phyloP scores from a whole-genome alignment of 768 basidiomycete genomes.

The Tephrocybe sp. region DNA sequence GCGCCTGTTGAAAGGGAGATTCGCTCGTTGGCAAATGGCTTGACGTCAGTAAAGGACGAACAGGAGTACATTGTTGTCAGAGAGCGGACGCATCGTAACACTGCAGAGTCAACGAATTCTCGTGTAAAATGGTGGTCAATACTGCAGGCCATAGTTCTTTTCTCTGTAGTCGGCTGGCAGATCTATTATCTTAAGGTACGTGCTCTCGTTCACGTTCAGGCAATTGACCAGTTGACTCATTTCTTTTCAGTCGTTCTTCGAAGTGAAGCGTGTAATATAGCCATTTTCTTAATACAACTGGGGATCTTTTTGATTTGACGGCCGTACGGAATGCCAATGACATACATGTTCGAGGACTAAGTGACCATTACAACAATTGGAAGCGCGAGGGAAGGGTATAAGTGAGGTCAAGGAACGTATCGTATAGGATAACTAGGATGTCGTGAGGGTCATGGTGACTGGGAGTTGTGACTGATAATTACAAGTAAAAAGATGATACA shows the following conservation, averaged over 20 bases:
- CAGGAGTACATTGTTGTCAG: constrained; percentile 98
- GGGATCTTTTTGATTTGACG: neutral
- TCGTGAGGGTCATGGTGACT: constrained; percentile 7
- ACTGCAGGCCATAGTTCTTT: constrained; percentile 81
- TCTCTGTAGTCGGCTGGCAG: constrained; percentile 94
- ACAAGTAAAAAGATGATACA: constrained; percentile 15
- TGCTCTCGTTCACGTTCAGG: constrained; percentile 8
- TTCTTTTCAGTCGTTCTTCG: constrained; percentile 71
- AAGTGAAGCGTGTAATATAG: constrained; percentile 87
- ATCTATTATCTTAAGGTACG: constrained; percentile 92
- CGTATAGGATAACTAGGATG: constrained; percentile 10
- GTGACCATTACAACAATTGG: constrained; percentile 7
- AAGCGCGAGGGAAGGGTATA: constrained; percentile 20
- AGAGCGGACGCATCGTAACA: constrained; percentile 90
- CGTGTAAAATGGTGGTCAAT: constrained; percentile 99
- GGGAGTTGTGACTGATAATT: constrained; percentile 12
- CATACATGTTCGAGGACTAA: constrained; percentile 5
- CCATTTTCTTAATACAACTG: constrained; percentile 1
- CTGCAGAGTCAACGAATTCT: constrained; percentile 88
- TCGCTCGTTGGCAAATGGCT: constrained; percentile 72
- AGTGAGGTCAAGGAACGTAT: constrained; percentile 14
- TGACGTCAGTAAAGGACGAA: constrained; percentile 93
- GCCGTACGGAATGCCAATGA: neutral
- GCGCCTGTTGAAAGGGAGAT: constrained; percentile 98
- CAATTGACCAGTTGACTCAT: constrained; percentile 3